A percentile compares a stretch with the other conserved stretches of the same genome.
Evolutionary conservation across 2,329 filamentous ascomycete species (phyloP).

Genomic region (Colletotrichum tanaceti): DNA sequence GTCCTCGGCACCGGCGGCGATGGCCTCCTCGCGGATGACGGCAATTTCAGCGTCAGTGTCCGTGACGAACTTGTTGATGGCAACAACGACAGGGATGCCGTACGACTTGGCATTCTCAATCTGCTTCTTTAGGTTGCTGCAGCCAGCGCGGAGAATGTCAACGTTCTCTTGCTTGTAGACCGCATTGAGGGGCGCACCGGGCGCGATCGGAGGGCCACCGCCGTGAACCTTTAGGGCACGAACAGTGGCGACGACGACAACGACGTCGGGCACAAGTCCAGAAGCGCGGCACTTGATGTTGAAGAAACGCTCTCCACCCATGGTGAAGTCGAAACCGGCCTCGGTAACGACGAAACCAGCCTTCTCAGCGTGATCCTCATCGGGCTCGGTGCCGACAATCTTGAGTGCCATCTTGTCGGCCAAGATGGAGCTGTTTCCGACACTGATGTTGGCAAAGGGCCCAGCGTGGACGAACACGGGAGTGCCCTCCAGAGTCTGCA

Average conservation of each 20-base stretch:
- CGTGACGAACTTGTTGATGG: constrained; percentile 95
- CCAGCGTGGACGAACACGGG: constrained; percentile 98
- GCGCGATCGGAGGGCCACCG: constrained; percentile 91
- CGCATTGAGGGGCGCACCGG: constrained; percentile 84
- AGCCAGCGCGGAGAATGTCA: constrained; percentile 88
- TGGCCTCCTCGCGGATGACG: constrained; percentile 88
- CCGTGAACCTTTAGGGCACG: constrained; percentile 97
- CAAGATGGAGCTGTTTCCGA: constrained; percentile 94
- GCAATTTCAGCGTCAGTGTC: constrained; percentile 93
- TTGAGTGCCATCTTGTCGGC: constrained; percentile 97
- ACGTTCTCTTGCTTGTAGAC: constrained; percentile 95
- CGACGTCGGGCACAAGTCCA: constrained; percentile 90
- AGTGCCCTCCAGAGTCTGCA: constrained; percentile 97
- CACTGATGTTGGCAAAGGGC: constrained; percentile 98
- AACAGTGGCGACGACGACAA: constrained; percentile 95
- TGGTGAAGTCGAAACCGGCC: constrained; percentile 98
- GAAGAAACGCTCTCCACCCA: constrained; percentile 99
- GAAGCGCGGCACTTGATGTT: constrained; percentile 99
- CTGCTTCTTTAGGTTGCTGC: constrained; percentile 95
- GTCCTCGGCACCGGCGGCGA: constrained; percentile 92
- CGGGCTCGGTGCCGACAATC: constrained; percentile 91
- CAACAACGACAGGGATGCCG: constrained; percentile 93
- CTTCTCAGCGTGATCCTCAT: constrained; percentile 85
- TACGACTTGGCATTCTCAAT: constrained; percentile 90
- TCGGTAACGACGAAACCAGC: constrained; percentile 95